Conservation (phyloP, 1,284 basidiomycete species). For the Schizophyllum commune region DNA sequence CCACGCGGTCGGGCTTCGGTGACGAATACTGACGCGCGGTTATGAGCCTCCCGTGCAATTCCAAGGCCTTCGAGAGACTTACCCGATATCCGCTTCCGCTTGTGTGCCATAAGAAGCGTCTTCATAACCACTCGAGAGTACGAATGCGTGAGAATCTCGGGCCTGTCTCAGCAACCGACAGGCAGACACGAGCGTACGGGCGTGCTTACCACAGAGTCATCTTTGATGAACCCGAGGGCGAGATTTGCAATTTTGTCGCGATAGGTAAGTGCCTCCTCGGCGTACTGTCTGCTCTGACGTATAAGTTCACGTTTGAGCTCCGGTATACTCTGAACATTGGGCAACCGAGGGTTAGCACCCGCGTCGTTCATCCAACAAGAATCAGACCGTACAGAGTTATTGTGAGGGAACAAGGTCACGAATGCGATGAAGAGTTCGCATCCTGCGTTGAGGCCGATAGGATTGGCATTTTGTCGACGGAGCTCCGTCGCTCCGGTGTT, state of each 20-base stretch:
- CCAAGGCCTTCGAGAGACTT: slow-evolving; percentile 10
- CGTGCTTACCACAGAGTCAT: slow-evolving; percentile 77
- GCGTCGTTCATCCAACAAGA: slow-evolving; percentile 8
- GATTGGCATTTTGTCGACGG: slow-evolving; percentile 60
- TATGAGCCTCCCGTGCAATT: slow-evolving; percentile 7
- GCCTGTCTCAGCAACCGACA: slow-evolving; percentile 4
- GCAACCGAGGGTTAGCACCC: slow-evolving; percentile 5
- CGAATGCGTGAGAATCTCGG: slow-evolving; percentile 88
- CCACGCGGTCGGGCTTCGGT: slow-evolving; percentile 90
- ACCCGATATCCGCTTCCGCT: slow-evolving; percentile 84
- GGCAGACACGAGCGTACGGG: slow-evolving; percentile 2
- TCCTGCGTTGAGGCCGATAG: slow-evolving; percentile 84
- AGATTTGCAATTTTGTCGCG: slow-evolving; percentile 86
- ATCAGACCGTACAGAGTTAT: slow-evolving; percentile 54
- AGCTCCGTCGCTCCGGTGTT: slow-evolving; percentile 68
- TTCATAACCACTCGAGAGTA: slow-evolving; percentile 96
- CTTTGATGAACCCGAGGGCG: slow-evolving; percentile 89
- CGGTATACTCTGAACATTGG: slow-evolving; percentile 54
- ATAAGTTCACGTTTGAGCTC: slow-evolving; percentile 79
- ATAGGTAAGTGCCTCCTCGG: slow-evolving; percentile 76
- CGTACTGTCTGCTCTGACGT: slow-evolving; percentile 71
- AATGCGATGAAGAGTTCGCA: slow-evolving; percentile 87
- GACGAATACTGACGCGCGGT: slow-evolving; percentile 68
- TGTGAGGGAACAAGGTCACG: slow-evolving; percentile 80
- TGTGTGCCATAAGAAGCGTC: slow-evolving; percentile 82